Base-by-base conservation (phyloP, 371 early-diverging fungal genomes). In the Mortierella sp. region DNA sequence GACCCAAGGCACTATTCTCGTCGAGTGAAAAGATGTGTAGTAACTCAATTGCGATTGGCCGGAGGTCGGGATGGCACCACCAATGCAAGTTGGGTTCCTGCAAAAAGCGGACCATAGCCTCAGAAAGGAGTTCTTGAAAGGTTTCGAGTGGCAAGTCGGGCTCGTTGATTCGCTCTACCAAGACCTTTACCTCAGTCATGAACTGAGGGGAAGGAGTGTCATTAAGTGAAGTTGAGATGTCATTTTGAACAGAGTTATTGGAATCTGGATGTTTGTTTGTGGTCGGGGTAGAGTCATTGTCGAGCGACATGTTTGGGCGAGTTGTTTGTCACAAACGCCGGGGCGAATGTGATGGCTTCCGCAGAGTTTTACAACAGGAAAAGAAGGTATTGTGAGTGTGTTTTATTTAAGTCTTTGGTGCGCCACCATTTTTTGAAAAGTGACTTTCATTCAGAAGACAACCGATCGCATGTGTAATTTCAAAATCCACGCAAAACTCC, bases 61-160 rank as follows among this genome's bases (percentile, higher is more conserved):
- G 32, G 10, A 81, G 49, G 39, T 72, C 70, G 4, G 61, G 52
- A 40, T 81, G 35, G 63, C 81, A 81, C 81, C 81, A 81, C 81
- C 81, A 81, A 30, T 81, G 81, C 1, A 81, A 58, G 20, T 43
- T n/a, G 4, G 72, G 76, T 14, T 75, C 30, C 54, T 69, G 57
- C 6, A 81, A 62, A 54, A 75, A 67, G n/a, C 18, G 51, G 30
- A 66, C 58, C 47, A 72, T 18, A 6, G 81, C 65, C n/a, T 39
- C 59, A 9, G 61, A 65, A 1, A 81, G 66, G 28, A 81, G 61
- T 28, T 75, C 45, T 20, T 72, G 75, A 47, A 69, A 35, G 0
- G 61, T 73, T 35, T 75, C 76, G 1, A 52, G 62, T 0, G 65
- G 64, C 3, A 70, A 59, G 28, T 78, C 37, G 9, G 66, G 70